A percentile compares a stretch with the other conserved stretches of the same genome.
These are phyloP conservation scores for Leccinum subtestaceum DNA, from an alignment of 768 basidiomycete species.

Conservation along the genomic window DNA sequence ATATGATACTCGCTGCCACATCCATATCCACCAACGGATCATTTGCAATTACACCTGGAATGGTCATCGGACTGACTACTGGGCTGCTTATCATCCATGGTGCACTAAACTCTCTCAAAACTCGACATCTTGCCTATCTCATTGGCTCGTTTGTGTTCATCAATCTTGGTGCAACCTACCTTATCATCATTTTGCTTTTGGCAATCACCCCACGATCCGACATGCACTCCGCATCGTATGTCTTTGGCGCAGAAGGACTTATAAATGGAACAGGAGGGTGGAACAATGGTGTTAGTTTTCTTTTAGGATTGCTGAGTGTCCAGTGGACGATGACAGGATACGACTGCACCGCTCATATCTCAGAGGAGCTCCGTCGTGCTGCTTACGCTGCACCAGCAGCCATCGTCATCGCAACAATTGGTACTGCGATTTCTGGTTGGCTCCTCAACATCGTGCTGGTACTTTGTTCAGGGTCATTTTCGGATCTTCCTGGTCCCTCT, in stretches of 20 bases:
- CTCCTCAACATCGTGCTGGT: conserved; percentile 62
- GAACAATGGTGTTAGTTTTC: conserved; percentile 40
- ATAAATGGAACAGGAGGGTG: conserved; percentile 43
- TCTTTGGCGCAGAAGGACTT: conserved; percentile 47
- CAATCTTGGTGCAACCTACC: conserved; percentile 42
- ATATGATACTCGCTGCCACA: conserved; percentile 31
- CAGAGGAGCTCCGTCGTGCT: conserved; percentile 52
- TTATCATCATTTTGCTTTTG: conserved; percentile 43
- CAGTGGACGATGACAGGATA: conserved; percentile 45
- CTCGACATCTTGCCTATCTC: conserved; percentile 34
- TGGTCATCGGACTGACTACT: conserved; percentile 41
- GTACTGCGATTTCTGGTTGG: conserved; percentile 55
- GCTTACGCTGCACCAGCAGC: conserved; percentile 47
- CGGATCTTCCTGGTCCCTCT: conserved; percentile 48
- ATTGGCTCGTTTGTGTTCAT: conserved; percentile 41
- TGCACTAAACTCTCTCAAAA: conserved; percentile 43
- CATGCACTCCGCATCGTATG: conserved; percentile 57
- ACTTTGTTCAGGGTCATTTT: conserved; percentile 53
- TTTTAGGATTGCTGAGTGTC: conserved; percentile 46
- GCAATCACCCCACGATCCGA: conserved; percentile 44
- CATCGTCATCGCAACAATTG: conserved; percentile 44
- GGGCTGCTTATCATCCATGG: conserved; percentile 43
- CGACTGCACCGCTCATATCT: conserved; percentile 25
- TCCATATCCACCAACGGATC: conserved; percentile 28
- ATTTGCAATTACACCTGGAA: conserved; percentile 36